Percentiles rank a stretch among this genome's conserved stretches.
Evolutionary conservation across 192 early-diverging fungal species (phyloP).

Genomic region (Radiomyces spectabilis): DNA sequence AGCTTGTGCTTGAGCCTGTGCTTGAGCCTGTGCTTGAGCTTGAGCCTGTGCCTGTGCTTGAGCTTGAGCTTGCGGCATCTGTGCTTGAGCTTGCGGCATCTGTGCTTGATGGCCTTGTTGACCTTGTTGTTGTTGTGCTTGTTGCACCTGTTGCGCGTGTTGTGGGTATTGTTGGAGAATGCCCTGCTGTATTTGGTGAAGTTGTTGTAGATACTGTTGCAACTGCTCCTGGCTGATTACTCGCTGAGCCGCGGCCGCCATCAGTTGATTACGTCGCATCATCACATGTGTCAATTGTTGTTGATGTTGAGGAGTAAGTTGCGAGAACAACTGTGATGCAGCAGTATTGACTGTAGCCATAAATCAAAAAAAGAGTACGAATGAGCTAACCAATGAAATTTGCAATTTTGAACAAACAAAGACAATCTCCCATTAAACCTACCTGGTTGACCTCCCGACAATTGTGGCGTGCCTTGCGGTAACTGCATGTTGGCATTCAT

Average conservation of each 20-base stretch:
- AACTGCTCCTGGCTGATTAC: not conserved
- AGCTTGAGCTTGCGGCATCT: too few relatives aligned
- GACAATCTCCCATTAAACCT: too few relatives aligned
- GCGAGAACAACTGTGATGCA: not conserved
- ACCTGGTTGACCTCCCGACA: too few relatives aligned
- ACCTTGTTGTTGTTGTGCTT: constrained; percentile 1
- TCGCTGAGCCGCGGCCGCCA: not conserved
- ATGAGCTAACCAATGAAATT: too few relatives aligned
- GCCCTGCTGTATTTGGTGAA: not conserved
- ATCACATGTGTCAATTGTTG: not conserved
- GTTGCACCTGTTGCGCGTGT: not conserved
- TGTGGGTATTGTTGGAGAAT: not conserved
- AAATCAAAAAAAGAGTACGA: too few relatives aligned
- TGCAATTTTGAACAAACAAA: too few relatives aligned
- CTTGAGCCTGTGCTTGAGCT: not conserved
- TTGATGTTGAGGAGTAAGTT: constrained; percentile 1
- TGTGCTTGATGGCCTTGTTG: too few relatives aligned
- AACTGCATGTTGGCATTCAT: too few relatives aligned
- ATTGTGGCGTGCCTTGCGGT: too few relatives aligned
- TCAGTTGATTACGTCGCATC: not conserved
- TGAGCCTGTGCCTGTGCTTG: too few relatives aligned
- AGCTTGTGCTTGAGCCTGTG: not conserved
- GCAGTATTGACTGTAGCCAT: too few relatives aligned
- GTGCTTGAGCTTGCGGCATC: too few relatives aligned
- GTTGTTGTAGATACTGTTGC: not conserved